A percentile compares a stretch with the other conserved stretches of the same genome.
Conservation (phyloP, 805 yeast species). For the Saturnispora gosingensis region DNA sequence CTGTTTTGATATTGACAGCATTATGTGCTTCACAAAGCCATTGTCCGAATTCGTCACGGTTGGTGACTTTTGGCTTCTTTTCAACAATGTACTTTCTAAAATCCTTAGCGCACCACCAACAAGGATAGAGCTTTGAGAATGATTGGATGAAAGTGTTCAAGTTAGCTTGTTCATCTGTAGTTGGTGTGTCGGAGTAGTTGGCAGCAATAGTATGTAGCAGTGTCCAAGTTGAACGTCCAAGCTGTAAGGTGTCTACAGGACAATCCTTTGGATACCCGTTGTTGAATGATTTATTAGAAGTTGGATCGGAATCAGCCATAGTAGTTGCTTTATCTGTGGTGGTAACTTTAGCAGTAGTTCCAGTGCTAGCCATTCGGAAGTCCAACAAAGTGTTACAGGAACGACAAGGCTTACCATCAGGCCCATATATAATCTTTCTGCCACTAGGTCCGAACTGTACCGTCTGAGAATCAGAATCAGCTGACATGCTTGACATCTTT, state of each 20-base stretch:
- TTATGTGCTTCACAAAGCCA: constrained; percentile 97
- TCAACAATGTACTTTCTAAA: constrained; percentile 52
- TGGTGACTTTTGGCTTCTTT: constrained; percentile 46
- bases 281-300: constrained; percentile 13
- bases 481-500: constrained; percentile 1
- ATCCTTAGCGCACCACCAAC: constrained; percentile 88
- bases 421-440: constrained; percentile 63
- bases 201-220: constrained; percentile 87
- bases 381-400: constrained; percentile 78
- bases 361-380: constrained; percentile 51
- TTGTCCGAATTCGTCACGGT: constrained; percentile 70
- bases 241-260: constrained; percentile 77
- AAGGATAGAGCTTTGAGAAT: constrained; percentile 80
- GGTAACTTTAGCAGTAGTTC: constrained; percentile 13
- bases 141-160: constrained; percentile 59
- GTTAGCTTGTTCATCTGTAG: constrained; percentile 52
- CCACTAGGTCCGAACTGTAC: constrained; percentile 54
- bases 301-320: constrained; percentile 15
- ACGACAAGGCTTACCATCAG: constrained; percentile 96
- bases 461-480: constrained; percentile 7
- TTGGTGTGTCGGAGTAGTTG: constrained; percentile 67
- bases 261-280: constrained; percentile 38
- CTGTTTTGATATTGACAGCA: constrained; percentile 77
- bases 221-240: constrained; percentile 91
- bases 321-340: constrained; percentile 7